phyloP scores from a whole-genome alignment of 805 yeast species.

The Brettanomyces bruxellensis region DNA sequence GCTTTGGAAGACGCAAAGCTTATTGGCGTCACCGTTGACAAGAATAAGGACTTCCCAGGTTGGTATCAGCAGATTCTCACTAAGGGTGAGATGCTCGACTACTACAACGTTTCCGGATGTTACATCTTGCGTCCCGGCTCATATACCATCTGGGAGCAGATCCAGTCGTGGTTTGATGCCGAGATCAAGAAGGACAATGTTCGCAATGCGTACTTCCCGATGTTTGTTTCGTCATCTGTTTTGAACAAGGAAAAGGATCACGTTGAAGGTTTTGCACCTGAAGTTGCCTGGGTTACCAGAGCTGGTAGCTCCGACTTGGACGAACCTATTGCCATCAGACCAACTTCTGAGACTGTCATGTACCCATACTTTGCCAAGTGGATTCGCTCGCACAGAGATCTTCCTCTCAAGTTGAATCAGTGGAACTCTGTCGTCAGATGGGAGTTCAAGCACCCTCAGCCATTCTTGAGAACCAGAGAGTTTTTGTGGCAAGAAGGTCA shows the following conservation, averaged over 20 bases:
- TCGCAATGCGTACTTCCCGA: conserved; percentile 93
- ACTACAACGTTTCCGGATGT: conserved; percentile 98
- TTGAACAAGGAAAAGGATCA: conserved; percentile 97
- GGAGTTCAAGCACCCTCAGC: conserved; percentile 99
- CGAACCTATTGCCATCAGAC: conserved; percentile 98
- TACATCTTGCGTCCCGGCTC: conserved; percentile 96
- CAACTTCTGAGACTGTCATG: conserved; percentile 99
- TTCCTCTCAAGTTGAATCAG: conserved; percentile 93
- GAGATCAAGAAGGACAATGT: conserved; percentile 85
- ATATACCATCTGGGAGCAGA: conserved; percentile 87
- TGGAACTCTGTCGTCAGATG: conserved; percentile 99
- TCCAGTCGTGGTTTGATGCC: conserved; percentile 78
- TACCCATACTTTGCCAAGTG: conserved; percentile 98
- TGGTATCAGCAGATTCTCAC: conserved; percentile 97
- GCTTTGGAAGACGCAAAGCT: conserved; percentile 75
- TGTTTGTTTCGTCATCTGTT: conserved; percentile 91
- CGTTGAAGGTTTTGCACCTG: conserved; percentile 98
- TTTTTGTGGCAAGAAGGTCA: conserved; percentile 99
- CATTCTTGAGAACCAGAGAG: conserved; percentile 97
- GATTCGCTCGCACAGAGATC: conserved; percentile 97
- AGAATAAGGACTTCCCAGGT: conserved; percentile 82
- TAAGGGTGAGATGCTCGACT: conserved; percentile 97
- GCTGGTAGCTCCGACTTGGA: conserved; percentile 94
- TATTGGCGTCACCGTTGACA: conserved; percentile 94
- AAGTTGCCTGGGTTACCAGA: conserved; percentile 98